Evolutionary conservation across 805 yeast species (phyloP).

Genomic region (Pichia membranifaciens): DNA sequence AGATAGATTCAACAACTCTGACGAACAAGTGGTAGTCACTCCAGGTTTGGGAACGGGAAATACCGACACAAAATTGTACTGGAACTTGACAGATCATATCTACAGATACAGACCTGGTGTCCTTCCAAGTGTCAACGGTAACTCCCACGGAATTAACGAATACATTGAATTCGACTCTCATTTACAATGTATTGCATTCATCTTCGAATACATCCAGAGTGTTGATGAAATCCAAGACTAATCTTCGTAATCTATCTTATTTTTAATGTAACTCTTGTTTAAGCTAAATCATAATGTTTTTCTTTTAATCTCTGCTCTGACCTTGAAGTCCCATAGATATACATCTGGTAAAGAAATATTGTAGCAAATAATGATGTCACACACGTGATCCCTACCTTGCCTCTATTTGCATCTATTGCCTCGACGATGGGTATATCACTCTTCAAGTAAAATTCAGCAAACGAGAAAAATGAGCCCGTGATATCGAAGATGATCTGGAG

Average conservation of each 20-base stretch:
- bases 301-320: background rate
- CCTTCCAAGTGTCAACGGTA: constrained; percentile 32
- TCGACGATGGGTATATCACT: constrained; percentile 23
- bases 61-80: constrained; percentile 62
- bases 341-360: constrained; percentile 26
- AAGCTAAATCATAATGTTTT: background rate
- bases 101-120: constrained; percentile 53
- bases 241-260: background rate
- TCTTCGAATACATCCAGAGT: constrained; percentile 45
- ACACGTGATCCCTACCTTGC: constrained; percentile 37
- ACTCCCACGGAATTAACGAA: constrained; percentile 64
- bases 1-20: constrained; percentile 23
- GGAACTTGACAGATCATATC: constrained; percentile 54
- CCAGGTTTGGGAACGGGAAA: constrained; percentile 64
- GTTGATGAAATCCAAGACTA: constrained; percentile 27
- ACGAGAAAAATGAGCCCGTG: constrained; percentile 36
- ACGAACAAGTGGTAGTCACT: constrained; percentile 36
- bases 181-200: constrained; percentile 50
- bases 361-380: constrained; percentile 31
- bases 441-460: constrained; percentile 36
- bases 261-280: background rate
- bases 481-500: constrained; percentile 37
- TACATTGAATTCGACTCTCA: constrained; percentile 49
- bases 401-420: constrained; percentile 35
- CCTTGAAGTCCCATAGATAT: constrained; percentile 16